Conservation (phyloP, 2,329 filamentous ascomycete species). For the Epichloe glyceriae region DNA sequence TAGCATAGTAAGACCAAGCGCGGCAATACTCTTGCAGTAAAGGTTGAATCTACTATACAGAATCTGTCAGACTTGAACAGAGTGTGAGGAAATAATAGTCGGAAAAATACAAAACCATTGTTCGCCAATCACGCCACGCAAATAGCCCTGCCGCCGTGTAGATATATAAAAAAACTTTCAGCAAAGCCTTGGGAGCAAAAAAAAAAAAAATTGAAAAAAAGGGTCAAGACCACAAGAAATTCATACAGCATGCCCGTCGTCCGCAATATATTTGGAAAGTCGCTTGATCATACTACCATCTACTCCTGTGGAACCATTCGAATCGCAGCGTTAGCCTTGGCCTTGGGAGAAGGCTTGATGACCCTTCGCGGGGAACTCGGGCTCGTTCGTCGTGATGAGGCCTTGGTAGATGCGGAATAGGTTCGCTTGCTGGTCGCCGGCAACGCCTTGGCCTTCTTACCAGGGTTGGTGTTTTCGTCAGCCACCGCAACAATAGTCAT, state of each 20-base stretch:
- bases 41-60: not conserved
- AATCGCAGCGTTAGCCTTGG: constrained; percentile 6
- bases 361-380: constrained; percentile 1
- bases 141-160: not conserved
- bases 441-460: not conserved
- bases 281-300: too few species aligned
- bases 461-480: constrained; percentile 3
- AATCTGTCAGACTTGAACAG: too few species aligned
- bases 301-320: constrained; percentile 2
- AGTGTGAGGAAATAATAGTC: too few species aligned
- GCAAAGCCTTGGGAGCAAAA: not conserved
- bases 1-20: too few species aligned
- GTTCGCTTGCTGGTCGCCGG: not conserved
- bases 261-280: too few species aligned
- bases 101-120: not conserved
- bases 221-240: not conserved
- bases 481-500: constrained; percentile 9
- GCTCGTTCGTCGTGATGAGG: not conserved
- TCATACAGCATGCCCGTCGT: too few species aligned
- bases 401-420: not conserved
- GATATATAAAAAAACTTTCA: not conserved
- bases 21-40: too few species aligned
- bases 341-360: constrained; percentile 7
- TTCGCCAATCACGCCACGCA: not conserved
- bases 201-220: not conserved